Percentiles rank a stretch among this genome's conserved stretches.
These are phyloP conservation scores for Morella rubra DNA, from an alignment of 306 rosid genomes.

Conservation along the genomic window DNA sequence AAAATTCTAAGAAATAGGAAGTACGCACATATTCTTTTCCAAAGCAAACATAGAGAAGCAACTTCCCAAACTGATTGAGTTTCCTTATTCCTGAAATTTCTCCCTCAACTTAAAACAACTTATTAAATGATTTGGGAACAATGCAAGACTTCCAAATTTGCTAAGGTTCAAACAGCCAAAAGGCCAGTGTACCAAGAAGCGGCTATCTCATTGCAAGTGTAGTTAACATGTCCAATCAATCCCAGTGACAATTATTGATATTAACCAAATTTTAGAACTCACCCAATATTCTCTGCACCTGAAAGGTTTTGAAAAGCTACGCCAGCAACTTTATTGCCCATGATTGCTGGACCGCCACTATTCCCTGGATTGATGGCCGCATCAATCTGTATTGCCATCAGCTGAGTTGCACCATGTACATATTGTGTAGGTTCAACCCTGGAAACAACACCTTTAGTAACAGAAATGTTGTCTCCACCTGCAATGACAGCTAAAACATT, in stretches of 20 bases:
- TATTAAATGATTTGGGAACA: neutral
- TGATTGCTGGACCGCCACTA: constrained; percentile 96
- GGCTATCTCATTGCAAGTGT: neutral
- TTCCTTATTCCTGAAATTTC: neutral
- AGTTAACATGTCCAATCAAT: neutral
- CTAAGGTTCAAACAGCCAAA: neutral
- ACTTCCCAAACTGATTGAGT: neutral
- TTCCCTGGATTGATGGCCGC: constrained; percentile 97
- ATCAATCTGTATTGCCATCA: constrained; percentile 93
- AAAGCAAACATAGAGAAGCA: neutral
- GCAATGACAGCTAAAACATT: constrained; percentile 12
- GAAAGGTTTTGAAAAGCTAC: constrained; percentile 97
- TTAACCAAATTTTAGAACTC: constrained; percentile 27
- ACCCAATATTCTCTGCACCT: constrained; percentile 97
- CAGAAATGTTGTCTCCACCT: constrained; percentile 95
- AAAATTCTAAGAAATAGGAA: neutral
- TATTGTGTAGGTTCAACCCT: constrained; percentile 93
- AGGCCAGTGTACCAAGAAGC: neutral
- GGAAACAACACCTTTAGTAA: constrained; percentile 89
- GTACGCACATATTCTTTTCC: neutral
- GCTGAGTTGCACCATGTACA: constrained; percentile 84
- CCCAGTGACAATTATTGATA: neutral
- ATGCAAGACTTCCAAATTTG: neutral
- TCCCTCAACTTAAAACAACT: neutral
- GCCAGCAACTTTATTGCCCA: constrained; percentile 81